Conservation (phyloP, 108 stramenopile species). For the Discostella pseudostelligera region DNA sequence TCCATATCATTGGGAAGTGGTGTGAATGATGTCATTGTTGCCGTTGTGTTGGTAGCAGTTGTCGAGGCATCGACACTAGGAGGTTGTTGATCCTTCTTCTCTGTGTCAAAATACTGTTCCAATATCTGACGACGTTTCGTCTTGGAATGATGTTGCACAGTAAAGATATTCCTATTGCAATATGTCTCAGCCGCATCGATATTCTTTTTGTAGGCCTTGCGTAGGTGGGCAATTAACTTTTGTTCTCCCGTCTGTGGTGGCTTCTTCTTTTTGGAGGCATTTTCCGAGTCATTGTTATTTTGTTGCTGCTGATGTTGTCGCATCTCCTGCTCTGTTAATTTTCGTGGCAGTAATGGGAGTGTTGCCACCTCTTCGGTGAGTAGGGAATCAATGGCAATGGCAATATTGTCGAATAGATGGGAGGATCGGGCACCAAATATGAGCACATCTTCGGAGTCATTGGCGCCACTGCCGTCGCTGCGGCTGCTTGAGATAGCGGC, state of each 20-base stretch:
- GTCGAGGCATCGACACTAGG: not conserved
- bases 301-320: constrained; percentile 5
- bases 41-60: not conserved
- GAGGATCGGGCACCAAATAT: constrained; percentile 53
- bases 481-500: not conserved
- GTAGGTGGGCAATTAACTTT: constrained; percentile 33
- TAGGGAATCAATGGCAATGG: constrained; percentile 40
- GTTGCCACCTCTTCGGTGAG: constrained; percentile 49
- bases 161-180: constrained; percentile 52
- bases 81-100: not conserved
- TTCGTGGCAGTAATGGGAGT: constrained; percentile 47
- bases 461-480: not conserved
- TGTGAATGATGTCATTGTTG: not conserved
- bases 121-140: constrained; percentile 52
- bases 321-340: constrained; percentile 5
- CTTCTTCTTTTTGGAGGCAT: not conserved
- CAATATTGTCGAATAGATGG: constrained; percentile 46
- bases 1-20: not conserved
- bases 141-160: constrained; percentile 47
- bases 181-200: constrained; percentile 58
- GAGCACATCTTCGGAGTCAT: constrained; percentile 34
- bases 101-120: constrained; percentile 17
- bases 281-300: not conserved
- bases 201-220: constrained; percentile 53
- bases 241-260: constrained; percentile 36